phyloP scores from a whole-genome alignment of 2,329 filamentous ascomycete species.

The Sclerotinia minor region DNA sequence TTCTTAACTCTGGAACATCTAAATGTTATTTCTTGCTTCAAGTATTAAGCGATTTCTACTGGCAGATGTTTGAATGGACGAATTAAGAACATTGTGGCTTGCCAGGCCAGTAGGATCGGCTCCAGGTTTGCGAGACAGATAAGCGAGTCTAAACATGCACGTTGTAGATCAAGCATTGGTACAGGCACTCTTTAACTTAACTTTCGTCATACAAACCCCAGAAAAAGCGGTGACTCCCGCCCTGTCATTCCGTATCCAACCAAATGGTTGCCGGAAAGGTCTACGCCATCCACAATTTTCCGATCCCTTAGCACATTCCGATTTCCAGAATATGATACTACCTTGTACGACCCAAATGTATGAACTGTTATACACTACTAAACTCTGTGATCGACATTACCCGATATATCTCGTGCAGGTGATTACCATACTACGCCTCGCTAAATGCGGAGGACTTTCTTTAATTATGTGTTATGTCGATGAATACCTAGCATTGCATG shows the following conservation, averaged over 20 bases:
- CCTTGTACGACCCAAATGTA: not conserved
- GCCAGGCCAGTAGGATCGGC: too few relatives aligned
- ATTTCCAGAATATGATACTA: not conserved
- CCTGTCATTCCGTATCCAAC: not conserved
- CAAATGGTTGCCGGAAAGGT: not conserved
- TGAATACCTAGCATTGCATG: not conserved
- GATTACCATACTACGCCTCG: not conserved
- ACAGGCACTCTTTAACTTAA: not conserved
- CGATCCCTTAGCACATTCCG: not conserved
- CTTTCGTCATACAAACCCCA: not conserved
- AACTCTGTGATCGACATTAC: not conserved
- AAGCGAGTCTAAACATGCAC: too few relatives aligned
- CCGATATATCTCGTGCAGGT: not conserved
- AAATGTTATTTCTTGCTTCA: not conserved
- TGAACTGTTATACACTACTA: too few relatives aligned
- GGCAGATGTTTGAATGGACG: too few relatives aligned
- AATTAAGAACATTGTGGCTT: too few relatives aligned
- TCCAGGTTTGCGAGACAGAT: too few relatives aligned
- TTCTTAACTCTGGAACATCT: not conserved
- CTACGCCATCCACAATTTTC: not conserved
- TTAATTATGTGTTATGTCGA: not conserved
- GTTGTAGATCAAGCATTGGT: not conserved
- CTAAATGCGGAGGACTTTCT: fast-evolving
- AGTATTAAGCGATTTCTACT: too few relatives aligned
- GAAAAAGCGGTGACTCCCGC: not conserved